A percentile compares a stretch with the other conserved stretches of the same genome.
These are phyloP conservation scores for Annulohypoxylon moriforme DNA, from an alignment of 495 filamentous ascomycete species.

Conservation along the genomic window DNA sequence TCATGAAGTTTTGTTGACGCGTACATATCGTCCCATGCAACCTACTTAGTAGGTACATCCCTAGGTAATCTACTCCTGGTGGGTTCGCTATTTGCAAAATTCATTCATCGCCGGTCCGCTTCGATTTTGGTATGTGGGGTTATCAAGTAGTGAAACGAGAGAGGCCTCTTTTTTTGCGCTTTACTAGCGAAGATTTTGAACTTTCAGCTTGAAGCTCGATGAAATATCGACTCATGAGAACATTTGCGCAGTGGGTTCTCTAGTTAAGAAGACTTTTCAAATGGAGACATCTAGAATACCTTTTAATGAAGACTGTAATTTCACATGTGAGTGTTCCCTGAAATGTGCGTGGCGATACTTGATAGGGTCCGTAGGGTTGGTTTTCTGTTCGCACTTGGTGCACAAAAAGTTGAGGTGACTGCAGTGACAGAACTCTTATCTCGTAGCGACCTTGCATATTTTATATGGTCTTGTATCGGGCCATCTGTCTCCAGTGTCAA, in stretches of 20 bases:
- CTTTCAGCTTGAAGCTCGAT: not conserved
- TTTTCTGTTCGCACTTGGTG: not conserved
- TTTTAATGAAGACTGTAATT: not conserved
- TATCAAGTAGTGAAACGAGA: conserved; percentile 3
- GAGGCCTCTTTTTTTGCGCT: conserved; percentile 3
- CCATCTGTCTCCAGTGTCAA: not conserved
- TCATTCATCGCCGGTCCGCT: conserved; percentile 13
- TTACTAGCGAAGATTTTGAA: not conserved
- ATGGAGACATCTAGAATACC: not conserved
- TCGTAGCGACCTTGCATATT: conserved; percentile 7
- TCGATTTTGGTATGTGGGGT: conserved; percentile 18
- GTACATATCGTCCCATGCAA: not conserved
- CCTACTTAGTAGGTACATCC: not conserved
- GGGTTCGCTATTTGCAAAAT: conserved; percentile 11
- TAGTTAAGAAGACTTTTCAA: not conserved
- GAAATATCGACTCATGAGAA: not conserved
- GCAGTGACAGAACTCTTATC: not conserved
- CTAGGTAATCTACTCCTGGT: not conserved
- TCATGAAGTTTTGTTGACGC: not conserved
- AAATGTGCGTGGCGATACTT: too few relatives aligned
- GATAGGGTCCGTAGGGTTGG: not conserved
- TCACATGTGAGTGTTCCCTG: not conserved
- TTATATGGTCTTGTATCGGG: conserved; percentile 21
- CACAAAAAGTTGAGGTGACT: not conserved
- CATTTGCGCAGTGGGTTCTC: not conserved